These are phyloP conservation scores for Cucurbita ficifolia DNA, from an alignment of 306 rosid genomes.

Conservation along the genomic window DNA sequence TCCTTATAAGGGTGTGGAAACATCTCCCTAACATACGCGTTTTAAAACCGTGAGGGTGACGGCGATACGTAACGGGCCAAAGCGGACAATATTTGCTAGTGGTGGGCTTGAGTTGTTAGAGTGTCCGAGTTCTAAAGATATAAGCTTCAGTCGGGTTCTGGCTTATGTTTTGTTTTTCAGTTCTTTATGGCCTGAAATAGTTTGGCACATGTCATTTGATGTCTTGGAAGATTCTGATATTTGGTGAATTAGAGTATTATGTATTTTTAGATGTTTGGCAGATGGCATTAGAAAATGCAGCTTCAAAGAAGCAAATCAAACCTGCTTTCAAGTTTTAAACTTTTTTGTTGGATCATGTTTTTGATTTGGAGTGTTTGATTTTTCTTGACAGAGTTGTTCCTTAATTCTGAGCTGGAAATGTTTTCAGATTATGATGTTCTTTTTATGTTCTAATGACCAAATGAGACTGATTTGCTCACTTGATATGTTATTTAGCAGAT, in stretches of 20 bases:
- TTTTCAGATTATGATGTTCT: neutral
- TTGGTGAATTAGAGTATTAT: neutral
- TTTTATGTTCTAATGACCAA: neutral
- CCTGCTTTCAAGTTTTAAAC: neutral
- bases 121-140: neutral
- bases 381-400: neutral
- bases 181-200: neutral
- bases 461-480: neutral
- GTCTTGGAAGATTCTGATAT: neutral
- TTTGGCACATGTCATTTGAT: neutral
- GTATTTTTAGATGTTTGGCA: neutral
- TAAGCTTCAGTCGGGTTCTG: neutral
- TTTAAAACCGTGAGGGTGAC: too few relatives aligned
- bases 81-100: too few relatives aligned
- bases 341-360: neutral
- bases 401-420: neutral
- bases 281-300: neutral
- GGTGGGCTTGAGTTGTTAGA: too few relatives aligned
- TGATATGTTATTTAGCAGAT: constrained; percentile 35
- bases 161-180: neutral
- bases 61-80: too few relatives aligned
- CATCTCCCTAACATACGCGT: too few relatives aligned
- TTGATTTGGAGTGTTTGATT: neutral
- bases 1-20: too few relatives aligned
- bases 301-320: neutral